These are phyloP conservation scores for Rubroshorea leprosula DNA, from an alignment of 345 rosid genomes.

Conservation along the genomic window DNA sequence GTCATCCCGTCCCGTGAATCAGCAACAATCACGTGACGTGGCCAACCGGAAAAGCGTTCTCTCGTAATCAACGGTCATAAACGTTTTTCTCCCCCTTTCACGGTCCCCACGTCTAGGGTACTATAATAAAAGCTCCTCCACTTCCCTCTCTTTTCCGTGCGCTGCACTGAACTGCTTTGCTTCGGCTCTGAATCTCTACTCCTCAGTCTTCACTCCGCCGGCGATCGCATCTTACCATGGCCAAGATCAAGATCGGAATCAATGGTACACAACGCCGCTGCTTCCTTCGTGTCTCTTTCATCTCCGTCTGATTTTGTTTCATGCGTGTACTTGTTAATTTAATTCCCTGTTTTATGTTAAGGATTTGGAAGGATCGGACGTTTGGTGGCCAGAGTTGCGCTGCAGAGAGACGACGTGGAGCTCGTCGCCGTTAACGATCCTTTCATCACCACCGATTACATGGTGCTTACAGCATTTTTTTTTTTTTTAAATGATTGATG, in stretches of 20 bases:
- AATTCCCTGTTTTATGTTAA: not conserved
- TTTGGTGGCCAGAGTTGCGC: slow-evolving; percentile 61
- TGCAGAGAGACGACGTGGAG: slow-evolving; percentile 62
- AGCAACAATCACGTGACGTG: slow-evolving; percentile 6
- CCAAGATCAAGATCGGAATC: slow-evolving; percentile 66
- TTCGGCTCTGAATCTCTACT: not conserved
- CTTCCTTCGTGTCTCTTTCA: not conserved
- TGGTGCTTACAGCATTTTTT: slow-evolving; percentile 29
- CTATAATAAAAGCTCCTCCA: not conserved
- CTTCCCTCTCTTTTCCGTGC: not conserved
- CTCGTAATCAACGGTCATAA: slow-evolving; percentile 11
- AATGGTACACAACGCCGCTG: slow-evolving; percentile 25
- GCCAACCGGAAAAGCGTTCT: not conserved
- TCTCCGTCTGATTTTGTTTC: slow-evolving; percentile 1
- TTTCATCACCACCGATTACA: slow-evolving; percentile 65
- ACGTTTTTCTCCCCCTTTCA: too few species aligned
- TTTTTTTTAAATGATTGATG: too few species aligned
- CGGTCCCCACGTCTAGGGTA: too few species aligned
- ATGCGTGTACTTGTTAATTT: too few species aligned
- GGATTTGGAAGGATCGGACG: slow-evolving; percentile 82
- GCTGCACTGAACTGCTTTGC: not conserved
- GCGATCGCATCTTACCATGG: slow-evolving; percentile 23
- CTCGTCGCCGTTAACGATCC: slow-evolving; percentile 78
- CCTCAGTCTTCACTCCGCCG: not conserved
- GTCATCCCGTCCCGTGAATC: slow-evolving; percentile 4